phyloP scores from a whole-genome alignment of 805 yeast genomes.

The Sugiyamaella floridensis region DNA sequence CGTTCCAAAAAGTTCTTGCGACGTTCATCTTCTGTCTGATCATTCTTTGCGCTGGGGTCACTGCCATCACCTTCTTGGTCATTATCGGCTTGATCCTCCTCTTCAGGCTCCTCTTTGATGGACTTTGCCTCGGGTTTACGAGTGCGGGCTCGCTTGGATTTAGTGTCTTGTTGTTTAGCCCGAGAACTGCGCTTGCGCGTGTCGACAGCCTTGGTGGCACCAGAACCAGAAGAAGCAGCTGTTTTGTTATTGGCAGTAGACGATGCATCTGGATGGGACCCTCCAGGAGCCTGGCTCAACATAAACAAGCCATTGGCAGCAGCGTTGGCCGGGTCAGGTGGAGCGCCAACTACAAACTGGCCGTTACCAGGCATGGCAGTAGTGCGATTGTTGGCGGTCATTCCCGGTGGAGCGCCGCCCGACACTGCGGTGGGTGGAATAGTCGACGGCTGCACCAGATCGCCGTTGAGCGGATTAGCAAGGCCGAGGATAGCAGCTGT shows the following conservation, averaged over 20 bases:
- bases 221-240: not conserved
- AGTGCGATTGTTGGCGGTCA: conserved; percentile 33
- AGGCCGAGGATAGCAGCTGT: conserved; percentile 34
- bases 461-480: conserved; percentile 16
- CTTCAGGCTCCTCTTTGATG: conserved; percentile 7
- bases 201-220: not conserved
- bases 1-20: conserved; percentile 75
- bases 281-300: conserved; percentile 22
- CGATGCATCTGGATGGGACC: not conserved
- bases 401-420: too few relatives aligned
- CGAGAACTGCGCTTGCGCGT: not conserved
- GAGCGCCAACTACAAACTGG: not conserved
- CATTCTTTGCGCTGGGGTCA: conserved; percentile 3
- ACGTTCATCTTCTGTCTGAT: conserved; percentile 64
- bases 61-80: not conserved
- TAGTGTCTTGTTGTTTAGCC: not conserved
- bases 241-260: not conserved
- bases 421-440: too few relatives aligned
- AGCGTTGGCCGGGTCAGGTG: conserved; percentile 10
- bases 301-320: conserved; percentile 31
- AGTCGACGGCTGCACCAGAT: not conserved
- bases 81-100: conserved; percentile 1
- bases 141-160: not conserved
- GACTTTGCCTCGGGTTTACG: not conserved
- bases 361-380: not conserved